These are phyloP conservation scores for Podila verticillata DNA, from an alignment of 192 early-diverging fungal species.

Conservation along the genomic window DNA sequence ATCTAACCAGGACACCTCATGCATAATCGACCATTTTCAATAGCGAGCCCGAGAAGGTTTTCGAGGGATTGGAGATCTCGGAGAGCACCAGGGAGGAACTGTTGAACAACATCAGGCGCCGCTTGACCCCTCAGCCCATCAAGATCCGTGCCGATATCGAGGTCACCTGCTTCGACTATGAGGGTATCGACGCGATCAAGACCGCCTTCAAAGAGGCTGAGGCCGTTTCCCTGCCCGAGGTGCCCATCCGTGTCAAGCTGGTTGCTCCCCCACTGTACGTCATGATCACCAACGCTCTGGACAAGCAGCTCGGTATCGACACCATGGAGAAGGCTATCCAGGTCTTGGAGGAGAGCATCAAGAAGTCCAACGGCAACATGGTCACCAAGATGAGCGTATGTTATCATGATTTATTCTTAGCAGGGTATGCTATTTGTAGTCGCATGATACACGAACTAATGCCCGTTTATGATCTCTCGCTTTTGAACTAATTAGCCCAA, in stretches of 20 bases:
- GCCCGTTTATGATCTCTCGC: no score
- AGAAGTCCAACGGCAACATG: conserved; percentile 75
- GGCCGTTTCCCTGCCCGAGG: conserved; percentile 74
- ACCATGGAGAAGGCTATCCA: conserved; percentile 90
- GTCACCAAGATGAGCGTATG: conserved; percentile 82
- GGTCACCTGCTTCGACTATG: conserved; percentile 91
- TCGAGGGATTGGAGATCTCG: conserved; percentile 80
- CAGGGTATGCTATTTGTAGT: no score
- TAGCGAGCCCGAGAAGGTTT: conserved; percentile 86
- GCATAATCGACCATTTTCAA: no score
- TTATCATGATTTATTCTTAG: no score
- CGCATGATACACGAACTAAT: no score
- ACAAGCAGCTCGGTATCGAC: conserved; percentile 86
- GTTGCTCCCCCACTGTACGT: conserved; percentile 96
- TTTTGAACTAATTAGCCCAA: conserved; percentile 60
- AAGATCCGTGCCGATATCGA: conserved; percentile 98
- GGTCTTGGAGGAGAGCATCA: conserved; percentile 83
- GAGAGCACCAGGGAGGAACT: conserved; percentile 78
- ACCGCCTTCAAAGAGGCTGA: conserved; percentile 89
- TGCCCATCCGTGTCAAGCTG: conserved; percentile 82
- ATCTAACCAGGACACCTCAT: no score
- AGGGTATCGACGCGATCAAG: conserved; percentile 97
- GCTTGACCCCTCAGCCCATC: conserved; percentile 94
- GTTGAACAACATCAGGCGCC: conserved; percentile 82
- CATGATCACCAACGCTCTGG: conserved; percentile 84